A percentile compares a stretch with the other conserved stretches of the same genome.
phyloP scores from a whole-genome alignment of 192 early-diverging fungal species.

The Rhizophagus clarus region DNA sequence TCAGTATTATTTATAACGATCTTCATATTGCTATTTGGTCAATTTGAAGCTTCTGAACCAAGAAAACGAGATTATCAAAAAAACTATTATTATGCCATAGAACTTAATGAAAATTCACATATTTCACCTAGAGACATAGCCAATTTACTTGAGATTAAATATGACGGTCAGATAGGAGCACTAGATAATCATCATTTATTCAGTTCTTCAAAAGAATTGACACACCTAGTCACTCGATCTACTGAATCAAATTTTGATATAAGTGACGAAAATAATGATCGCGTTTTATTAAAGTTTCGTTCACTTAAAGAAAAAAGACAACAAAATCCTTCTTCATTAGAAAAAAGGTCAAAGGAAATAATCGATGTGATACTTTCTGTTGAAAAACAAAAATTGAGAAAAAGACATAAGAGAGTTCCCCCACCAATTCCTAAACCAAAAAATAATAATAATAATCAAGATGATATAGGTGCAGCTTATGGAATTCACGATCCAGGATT shows the following conservation, averaged over 20 bases:
- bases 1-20: background rate
- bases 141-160: slow-evolving; percentile 41
- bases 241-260: background rate
- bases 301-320: slow-evolving; percentile 28
- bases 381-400: slow-evolving; percentile 40
- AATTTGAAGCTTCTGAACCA: background rate
- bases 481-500: slow-evolving; percentile 76
- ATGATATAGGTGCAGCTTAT: slow-evolving; percentile 39
- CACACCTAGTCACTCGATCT: slow-evolving; percentile 26
- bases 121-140: slow-evolving; percentile 42
- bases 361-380: slow-evolving; percentile 33
- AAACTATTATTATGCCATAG: slow-evolving; percentile 52
- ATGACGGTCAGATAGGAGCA: slow-evolving; percentile 69
- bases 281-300: slow-evolving; percentile 41
- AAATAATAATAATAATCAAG: slow-evolving; percentile 15
- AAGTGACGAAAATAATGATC: slow-evolving; percentile 33
- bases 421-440: slow-evolving; percentile 29
- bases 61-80: slow-evolving; percentile 44
- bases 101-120: slow-evolving; percentile 37
- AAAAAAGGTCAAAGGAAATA: slow-evolving; percentile 19
- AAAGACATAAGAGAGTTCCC: slow-evolving; percentile 40
- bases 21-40: background rate
- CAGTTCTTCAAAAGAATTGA: slow-evolving; percentile 48
- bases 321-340: background rate
- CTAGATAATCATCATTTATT: slow-evolving; percentile 66